Evolutionary conservation across 1,284 basidiomycete genomes (phyloP).

Genomic region (Thecaphora frezii): DNA sequence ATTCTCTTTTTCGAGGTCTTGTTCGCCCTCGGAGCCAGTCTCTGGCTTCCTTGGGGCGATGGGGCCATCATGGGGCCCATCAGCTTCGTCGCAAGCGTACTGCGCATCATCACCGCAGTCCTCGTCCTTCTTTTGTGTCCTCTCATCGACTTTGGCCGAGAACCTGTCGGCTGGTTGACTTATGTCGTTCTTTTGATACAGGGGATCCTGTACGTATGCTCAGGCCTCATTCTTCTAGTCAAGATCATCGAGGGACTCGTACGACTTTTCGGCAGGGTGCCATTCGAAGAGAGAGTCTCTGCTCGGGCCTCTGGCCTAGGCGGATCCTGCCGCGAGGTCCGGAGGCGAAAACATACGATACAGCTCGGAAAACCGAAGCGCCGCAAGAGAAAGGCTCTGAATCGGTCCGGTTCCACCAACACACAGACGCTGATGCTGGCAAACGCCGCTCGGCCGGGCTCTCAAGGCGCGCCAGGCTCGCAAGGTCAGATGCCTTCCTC

Average conservation of each 20-base stretch:
- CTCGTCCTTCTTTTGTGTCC: constrained; percentile 84
- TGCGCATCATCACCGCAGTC: constrained; percentile 84
- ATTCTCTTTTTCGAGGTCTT: constrained; percentile 64
- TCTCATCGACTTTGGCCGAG: constrained; percentile 65
- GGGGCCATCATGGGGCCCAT: constrained; percentile 93
- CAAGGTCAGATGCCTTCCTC: constrained; percentile 21
- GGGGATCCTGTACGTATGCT: constrained; percentile 78
- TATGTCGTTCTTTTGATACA: constrained; percentile 87
- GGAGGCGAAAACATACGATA: constrained; percentile 26
- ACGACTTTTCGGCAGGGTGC: constrained; percentile 75
- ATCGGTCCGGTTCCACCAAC: constrained; percentile 13
- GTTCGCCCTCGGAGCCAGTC: constrained; percentile 42
- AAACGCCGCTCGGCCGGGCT: constrained; percentile 14
- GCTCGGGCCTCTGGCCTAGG: constrained; percentile 38
- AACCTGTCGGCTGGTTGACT: constrained; percentile 75
- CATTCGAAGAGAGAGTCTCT: constrained; percentile 70
- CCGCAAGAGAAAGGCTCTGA: neutral
- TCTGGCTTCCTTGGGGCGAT: constrained; percentile 91
- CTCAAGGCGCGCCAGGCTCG: constrained; percentile 10
- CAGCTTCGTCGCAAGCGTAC: constrained; percentile 85
- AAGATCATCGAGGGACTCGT: constrained; percentile 81
- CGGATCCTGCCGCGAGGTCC: constrained; percentile 43
- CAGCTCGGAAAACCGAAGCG: constrained; percentile 30
- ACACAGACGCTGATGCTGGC: constrained; percentile 28
- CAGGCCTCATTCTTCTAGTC: constrained; percentile 75